Percentiles rank a stretch among this genome's conserved stretches.
Evolutionary conservation across 1,284 basidiomycete species (phyloP).

Genomic region (Malassezia slooffiae): DNA sequence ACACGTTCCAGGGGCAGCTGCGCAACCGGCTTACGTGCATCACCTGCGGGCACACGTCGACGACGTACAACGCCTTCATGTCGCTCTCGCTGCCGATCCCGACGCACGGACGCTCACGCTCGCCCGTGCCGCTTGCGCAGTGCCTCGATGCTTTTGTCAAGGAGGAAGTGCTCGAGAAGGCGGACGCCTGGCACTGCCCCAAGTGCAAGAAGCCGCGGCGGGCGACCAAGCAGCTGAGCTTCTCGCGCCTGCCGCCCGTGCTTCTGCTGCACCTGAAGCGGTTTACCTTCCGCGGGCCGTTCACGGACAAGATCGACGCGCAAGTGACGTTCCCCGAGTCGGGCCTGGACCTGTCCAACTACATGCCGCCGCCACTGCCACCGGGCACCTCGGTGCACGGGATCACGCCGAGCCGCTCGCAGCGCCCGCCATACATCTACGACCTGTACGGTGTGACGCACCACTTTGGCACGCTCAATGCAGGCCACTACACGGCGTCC

Average conservation of each 20-base stretch:
- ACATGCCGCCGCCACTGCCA: slow-evolving; percentile 59
- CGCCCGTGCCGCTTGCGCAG: slow-evolving; percentile 63
- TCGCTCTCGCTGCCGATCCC: slow-evolving; percentile 43
- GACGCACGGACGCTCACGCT: slow-evolving; percentile 51
- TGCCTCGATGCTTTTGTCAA: slow-evolving; percentile 86
- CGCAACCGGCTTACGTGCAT: slow-evolving; percentile 43
- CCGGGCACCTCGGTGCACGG: slow-evolving; percentile 18
- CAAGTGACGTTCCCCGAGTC: slow-evolving; percentile 58
- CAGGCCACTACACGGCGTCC: slow-evolving; percentile 45
- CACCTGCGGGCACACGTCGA: slow-evolving; percentile 64
- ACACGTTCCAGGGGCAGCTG: slow-evolving; percentile 39
- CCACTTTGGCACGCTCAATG: slow-evolving; percentile 44
- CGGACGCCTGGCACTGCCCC: slow-evolving; percentile 83
- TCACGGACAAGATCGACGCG: slow-evolving; percentile 66
- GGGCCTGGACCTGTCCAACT: slow-evolving; percentile 73
- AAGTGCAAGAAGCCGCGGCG: slow-evolving; percentile 73
- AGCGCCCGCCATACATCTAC: slow-evolving; percentile 46
- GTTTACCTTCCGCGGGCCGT: slow-evolving; percentile 80
- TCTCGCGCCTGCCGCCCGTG: slow-evolving; percentile 78
- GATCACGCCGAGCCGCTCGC: slow-evolving; percentile 21
- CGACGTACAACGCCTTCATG: slow-evolving; percentile 68
- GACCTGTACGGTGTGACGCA: slow-evolving; percentile 49
- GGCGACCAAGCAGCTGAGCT: slow-evolving; percentile 72
- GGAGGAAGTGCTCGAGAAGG: slow-evolving; percentile 80
- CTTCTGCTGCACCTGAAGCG: slow-evolving; percentile 92